Evolutionary conservation across 257 asterid genomes (phyloP).

Genomic region (Ehretia macrophylla): DNA sequence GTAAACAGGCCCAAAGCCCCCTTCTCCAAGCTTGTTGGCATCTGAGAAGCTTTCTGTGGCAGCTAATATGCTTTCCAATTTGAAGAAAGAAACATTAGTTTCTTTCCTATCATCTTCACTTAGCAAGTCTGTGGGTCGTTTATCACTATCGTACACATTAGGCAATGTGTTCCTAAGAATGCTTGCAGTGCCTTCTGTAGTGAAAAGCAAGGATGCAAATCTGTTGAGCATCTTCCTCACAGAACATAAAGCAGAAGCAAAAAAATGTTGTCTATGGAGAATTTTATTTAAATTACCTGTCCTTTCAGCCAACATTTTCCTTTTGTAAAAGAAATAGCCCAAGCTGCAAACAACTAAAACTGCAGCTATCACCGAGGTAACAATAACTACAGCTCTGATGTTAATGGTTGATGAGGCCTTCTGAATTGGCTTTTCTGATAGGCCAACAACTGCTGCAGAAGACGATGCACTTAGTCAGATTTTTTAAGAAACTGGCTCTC

Average conservation of each 20-base stretch:
- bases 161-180: slow-evolving; percentile 5
- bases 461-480: not conserved
- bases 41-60: slow-evolving; percentile 50
- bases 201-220: not conserved
- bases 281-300: slow-evolving; percentile 10
- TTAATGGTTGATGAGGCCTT: not conserved
- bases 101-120: slow-evolving; percentile 24
- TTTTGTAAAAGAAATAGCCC: slow-evolving; percentile 22
- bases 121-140: slow-evolving; percentile 21
- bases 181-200: slow-evolving; percentile 14
- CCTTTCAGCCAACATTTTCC: slow-evolving; percentile 7
- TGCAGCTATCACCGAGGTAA: slow-evolving; percentile 18
- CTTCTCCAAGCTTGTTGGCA: slow-evolving; percentile 53
- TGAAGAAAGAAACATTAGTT: slow-evolving; percentile 36
- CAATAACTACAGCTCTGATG: slow-evolving; percentile 6
- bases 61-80: slow-evolving; percentile 31
- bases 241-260: not conserved
- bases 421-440: not conserved
- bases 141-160: slow-evolving; percentile 7
- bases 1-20: slow-evolving; percentile 70
- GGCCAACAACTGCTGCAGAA: not conserved
- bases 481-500: too few species aligned
- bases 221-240: not conserved
- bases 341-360: slow-evolving; percentile 16
- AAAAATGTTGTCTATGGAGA: not conserved